Conservation (phyloP, 2,329 filamentous ascomycete genomes). For the Albophoma yamanashiensis region DNA sequence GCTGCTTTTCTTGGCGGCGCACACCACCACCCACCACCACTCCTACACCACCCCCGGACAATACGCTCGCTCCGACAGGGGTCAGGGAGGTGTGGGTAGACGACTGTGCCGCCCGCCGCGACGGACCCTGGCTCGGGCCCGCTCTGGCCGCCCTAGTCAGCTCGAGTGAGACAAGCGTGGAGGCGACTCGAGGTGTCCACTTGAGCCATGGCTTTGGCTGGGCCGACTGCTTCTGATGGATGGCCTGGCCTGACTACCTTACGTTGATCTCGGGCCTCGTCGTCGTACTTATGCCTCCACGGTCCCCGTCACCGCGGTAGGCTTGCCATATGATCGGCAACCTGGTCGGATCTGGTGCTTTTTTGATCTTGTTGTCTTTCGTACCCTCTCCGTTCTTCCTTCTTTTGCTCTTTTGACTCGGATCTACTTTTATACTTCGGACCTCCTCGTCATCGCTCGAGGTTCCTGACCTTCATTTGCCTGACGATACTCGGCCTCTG, state of each 20-base stretch:
- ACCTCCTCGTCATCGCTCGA: conserved; percentile 21
- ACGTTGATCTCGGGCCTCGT: conserved; percentile 29
- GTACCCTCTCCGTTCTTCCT: conserved; percentile 39
- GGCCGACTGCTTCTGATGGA: conserved; percentile 3
- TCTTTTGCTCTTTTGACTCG: conserved; percentile 31
- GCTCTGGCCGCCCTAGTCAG: conserved; percentile 22
- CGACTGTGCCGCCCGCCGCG: conserved; percentile 5
- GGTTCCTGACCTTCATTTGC: conserved; percentile 34
- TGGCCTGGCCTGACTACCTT: conserved; percentile 17
- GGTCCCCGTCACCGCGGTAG: conserved; percentile 31
- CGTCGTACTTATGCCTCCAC: conserved; percentile 35
- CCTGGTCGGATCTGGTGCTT: conserved; percentile 30
- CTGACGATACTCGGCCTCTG: conserved; percentile 1
- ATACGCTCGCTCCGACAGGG: conserved; percentile 1
- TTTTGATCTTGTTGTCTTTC: conserved; percentile 30
- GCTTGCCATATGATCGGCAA: conserved; percentile 37
- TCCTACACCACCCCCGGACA: background rate
- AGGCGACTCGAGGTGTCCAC: conserved; percentile 9
- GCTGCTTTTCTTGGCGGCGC: background rate
- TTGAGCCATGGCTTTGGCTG: conserved; percentile 8
- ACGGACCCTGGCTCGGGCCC: conserved; percentile 8
- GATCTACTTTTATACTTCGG: conserved; percentile 26
- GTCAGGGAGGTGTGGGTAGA: conserved; percentile 1
- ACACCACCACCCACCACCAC: background rate
- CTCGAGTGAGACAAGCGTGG: conserved; percentile 42